phyloP scores from a whole-genome alignment of 306 rosid species.

The Gastrolobium villosum region DNA sequence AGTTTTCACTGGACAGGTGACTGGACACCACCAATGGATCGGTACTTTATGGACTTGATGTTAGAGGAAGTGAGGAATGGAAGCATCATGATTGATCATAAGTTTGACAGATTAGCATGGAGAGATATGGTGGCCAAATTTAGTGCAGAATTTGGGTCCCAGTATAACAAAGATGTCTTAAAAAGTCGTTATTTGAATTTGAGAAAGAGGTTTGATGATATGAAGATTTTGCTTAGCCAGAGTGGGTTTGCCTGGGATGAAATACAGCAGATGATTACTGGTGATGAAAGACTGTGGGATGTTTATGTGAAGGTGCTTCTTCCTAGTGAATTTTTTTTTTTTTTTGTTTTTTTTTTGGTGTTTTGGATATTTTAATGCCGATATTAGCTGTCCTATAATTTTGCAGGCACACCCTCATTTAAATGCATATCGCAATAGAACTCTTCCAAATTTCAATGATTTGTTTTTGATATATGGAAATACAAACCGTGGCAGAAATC shows the following conservation, averaged over 20 bases:
- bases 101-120: conserved; percentile 64
- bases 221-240: conserved; percentile 61
- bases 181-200: conserved; percentile 56
- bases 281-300: conserved; percentile 63
- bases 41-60: conserved; percentile 68
- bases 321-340: conserved; percentile 5
- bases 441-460: conserved; percentile 69
- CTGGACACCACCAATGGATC: conserved; percentile 66
- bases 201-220: conserved; percentile 60
- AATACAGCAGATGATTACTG: conserved; percentile 61
- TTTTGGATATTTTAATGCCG: conserved; percentile 1
- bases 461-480: conserved; percentile 65
- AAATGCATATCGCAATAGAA: conserved; percentile 53
- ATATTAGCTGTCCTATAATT: conserved; percentile 42
- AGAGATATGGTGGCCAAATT: conserved; percentile 62
- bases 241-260: conserved; percentile 71
- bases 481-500: conserved; percentile 18
- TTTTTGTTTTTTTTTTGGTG: neutral
- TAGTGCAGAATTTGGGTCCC: conserved; percentile 63
- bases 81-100: conserved; percentile 56
- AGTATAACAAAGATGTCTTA: conserved; percentile 53
- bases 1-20: conserved; percentile 51
- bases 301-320: conserved; percentile 59
- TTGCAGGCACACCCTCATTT: conserved; percentile 62
- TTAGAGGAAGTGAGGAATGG: conserved; percentile 60